Evolutionary conservation across 176 grass and related monocot species (phyloP).

Genomic region (Aegilops umbellulata): DNA sequence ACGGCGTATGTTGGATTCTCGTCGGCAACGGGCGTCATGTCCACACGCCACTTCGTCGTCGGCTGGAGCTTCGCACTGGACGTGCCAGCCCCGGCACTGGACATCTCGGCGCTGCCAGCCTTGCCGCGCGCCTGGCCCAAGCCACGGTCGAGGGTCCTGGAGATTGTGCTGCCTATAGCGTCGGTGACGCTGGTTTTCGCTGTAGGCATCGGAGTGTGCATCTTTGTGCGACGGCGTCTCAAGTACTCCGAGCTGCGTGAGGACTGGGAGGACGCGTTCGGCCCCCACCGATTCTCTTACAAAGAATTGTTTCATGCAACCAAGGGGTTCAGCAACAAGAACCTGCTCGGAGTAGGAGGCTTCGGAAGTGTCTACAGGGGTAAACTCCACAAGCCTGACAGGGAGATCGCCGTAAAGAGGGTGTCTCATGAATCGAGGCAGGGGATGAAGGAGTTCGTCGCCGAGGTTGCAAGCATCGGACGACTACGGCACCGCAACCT

Average conservation of each 20-base stretch:
- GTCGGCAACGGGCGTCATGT: constrained; percentile 50
- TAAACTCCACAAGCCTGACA: constrained; percentile 15
- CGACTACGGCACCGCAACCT: constrained; percentile 43
- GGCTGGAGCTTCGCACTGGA: constrained; percentile 77
- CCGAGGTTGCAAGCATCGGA: constrained; percentile 36
- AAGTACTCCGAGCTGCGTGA: constrained; percentile 43
- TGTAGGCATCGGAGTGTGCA: neutral
- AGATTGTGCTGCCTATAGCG: constrained; percentile 33
- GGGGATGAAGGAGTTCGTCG: constrained; percentile 52
- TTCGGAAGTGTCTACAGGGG: constrained; percentile 53
- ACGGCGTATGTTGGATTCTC: constrained; percentile 60
- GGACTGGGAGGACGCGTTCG: constrained; percentile 52
- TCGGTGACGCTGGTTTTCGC: constrained; percentile 7
- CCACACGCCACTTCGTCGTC: constrained; percentile 57
- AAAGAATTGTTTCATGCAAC: constrained; percentile 50
- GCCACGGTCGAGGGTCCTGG: constrained; percentile 10
- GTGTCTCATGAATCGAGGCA: constrained; percentile 43
- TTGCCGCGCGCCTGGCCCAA: constrained; percentile 30
- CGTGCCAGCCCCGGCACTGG: constrained; percentile 36
- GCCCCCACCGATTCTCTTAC: constrained; percentile 47
- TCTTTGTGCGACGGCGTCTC: neutral
- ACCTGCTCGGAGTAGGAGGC: constrained; percentile 44
- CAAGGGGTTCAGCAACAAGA: constrained; percentile 37
- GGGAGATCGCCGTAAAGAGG: constrained; percentile 46
- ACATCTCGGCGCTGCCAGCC: constrained; percentile 34